phyloP scores from a whole-genome alignment of 2,329 filamentous ascomycete species.

The Arthroderma sp. region DNA sequence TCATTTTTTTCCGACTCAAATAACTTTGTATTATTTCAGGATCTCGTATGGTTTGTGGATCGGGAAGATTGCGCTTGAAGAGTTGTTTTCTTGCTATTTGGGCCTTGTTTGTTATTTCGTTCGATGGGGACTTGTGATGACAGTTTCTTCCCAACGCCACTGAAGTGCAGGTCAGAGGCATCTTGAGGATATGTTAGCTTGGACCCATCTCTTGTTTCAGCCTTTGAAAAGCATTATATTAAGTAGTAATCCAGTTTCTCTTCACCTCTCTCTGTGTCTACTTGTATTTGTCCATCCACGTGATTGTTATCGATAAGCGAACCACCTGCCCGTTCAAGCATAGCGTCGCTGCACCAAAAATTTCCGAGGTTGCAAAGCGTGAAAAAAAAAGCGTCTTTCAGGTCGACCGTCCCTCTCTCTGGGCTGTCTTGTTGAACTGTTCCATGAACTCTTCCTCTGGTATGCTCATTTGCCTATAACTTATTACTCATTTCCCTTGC shows the following conservation, averaged over 20 bases:
- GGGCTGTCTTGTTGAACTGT: not conserved
- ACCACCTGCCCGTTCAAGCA: not conserved
- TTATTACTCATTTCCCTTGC: too few species aligned
- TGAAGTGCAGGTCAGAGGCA: slow-evolving; percentile 32
- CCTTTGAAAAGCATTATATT: not conserved
- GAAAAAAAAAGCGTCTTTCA: not conserved
- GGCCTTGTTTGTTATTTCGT: slow-evolving; percentile 1
- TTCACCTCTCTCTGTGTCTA: not conserved
- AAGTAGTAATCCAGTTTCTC: too few species aligned
- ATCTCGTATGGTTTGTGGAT: slow-evolving; percentile 1
- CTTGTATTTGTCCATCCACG: not conserved
- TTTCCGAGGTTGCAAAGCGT: not conserved
- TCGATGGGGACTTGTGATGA: not conserved
- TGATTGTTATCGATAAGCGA: not conserved
- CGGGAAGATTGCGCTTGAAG: slow-evolving; percentile 1
- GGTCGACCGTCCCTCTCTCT: not conserved
- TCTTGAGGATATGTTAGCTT: not conserved
- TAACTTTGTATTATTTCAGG: too few species aligned
- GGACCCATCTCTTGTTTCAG: not conserved
- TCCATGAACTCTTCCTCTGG: too few species aligned
- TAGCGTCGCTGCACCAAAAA: not conserved
- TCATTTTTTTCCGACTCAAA: not conserved
- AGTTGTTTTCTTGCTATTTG: slow-evolving; percentile 1
- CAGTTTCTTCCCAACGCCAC: slow-evolving; percentile 9
- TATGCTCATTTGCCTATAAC: too few species aligned